Evolutionary conservation across 768 basidiomycete genomes (phyloP).

Genomic region (Lactifluus pinguis): DNA sequence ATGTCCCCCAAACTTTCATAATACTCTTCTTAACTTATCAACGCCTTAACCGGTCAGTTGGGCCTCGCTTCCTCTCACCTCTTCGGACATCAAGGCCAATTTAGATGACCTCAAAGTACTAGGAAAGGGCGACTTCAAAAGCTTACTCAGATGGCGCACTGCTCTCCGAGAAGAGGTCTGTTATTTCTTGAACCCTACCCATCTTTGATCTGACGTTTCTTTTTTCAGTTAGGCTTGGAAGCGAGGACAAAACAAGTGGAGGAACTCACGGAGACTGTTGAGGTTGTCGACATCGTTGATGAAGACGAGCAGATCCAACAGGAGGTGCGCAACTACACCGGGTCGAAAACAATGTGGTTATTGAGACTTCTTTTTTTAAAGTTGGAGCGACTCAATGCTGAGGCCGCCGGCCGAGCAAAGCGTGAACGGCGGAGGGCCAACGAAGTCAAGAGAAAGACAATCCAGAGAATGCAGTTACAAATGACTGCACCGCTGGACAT

Average conservation of each 20-base stretch:
- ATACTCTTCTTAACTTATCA: not conserved
- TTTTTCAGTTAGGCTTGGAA: constrained; percentile 68
- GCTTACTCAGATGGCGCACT: constrained; percentile 83
- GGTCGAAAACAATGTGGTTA: constrained; percentile 7
- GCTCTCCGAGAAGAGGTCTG: constrained; percentile 83
- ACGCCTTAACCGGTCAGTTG: constrained; percentile 41
- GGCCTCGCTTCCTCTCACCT: constrained; percentile 62
- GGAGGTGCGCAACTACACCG: constrained; percentile 49
- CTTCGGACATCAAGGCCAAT: constrained; percentile 71
- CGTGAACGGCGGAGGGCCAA: constrained; percentile 79
- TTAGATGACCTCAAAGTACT: constrained; percentile 91
- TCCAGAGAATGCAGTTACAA: constrained; percentile 91
- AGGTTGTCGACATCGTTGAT: constrained; percentile 60
- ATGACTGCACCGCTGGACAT: constrained; percentile 99
- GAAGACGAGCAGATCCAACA: constrained; percentile 86
- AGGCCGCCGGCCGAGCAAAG: constrained; percentile 62
- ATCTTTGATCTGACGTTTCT: not conserved
- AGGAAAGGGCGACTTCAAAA: constrained; percentile 96
- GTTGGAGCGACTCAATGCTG: constrained; percentile 78
- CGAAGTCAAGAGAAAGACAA: constrained; percentile 78
- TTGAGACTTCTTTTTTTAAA: constrained; percentile 26
- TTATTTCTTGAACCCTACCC: constrained; percentile 5
- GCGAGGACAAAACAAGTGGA: constrained; percentile 63
- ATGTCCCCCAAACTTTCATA: constrained; percentile 20
- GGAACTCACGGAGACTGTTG: constrained; percentile 65